A percentile compares a stretch with the other conserved stretches of the same genome.
Conservation (phyloP, 148 eudicot genomes). For the Salicornia ramosissima region DNA sequence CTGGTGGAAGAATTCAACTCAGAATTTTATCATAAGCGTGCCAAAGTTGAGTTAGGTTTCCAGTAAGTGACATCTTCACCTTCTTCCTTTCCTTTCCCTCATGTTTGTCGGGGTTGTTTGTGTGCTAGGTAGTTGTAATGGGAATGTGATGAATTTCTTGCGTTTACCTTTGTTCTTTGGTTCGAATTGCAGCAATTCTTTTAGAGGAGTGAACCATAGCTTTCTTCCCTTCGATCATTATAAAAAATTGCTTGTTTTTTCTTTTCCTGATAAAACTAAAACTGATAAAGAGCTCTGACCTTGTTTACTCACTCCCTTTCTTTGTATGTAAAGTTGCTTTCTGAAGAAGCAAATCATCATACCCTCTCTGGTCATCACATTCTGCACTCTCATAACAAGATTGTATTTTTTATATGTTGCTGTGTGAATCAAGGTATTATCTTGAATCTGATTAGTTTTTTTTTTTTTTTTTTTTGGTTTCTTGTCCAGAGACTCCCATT, state of each 20-base stretch:
- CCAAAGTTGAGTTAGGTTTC: constrained; percentile 38
- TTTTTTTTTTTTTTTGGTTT: too few relatives aligned
- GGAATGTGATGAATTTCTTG: too few relatives aligned
- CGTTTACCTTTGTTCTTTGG: too few relatives aligned
- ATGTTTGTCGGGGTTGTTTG: neutral
- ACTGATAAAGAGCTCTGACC: too few relatives aligned
- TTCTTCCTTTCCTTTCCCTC: neutral
- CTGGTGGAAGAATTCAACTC: constrained; percentile 26
- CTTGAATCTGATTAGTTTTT: neutral
- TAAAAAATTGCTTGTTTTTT: too few relatives aligned
- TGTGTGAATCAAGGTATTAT: too few relatives aligned
- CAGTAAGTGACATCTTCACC: constrained; percentile 22
- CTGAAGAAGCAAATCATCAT: neutral
- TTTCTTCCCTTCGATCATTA: too few relatives aligned
- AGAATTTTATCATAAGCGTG: constrained; percentile 66
- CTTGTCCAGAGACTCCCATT: constrained; percentile 42
- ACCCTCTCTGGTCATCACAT: neutral
- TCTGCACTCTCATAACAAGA: neutral
- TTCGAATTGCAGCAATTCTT: neutral
- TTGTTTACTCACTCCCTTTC: too few relatives aligned
- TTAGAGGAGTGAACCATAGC: too few relatives aligned
- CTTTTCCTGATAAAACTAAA: too few relatives aligned
- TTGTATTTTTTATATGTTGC: neutral
- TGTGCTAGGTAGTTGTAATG: neutral
- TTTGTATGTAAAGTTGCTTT: neutral